A percentile compares a stretch with the other conserved stretches of the same genome.
These are phyloP conservation scores for Stemphylium lycopersici DNA, from an alignment of 2,329 filamentous ascomycete species.

Conservation along the genomic window DNA sequence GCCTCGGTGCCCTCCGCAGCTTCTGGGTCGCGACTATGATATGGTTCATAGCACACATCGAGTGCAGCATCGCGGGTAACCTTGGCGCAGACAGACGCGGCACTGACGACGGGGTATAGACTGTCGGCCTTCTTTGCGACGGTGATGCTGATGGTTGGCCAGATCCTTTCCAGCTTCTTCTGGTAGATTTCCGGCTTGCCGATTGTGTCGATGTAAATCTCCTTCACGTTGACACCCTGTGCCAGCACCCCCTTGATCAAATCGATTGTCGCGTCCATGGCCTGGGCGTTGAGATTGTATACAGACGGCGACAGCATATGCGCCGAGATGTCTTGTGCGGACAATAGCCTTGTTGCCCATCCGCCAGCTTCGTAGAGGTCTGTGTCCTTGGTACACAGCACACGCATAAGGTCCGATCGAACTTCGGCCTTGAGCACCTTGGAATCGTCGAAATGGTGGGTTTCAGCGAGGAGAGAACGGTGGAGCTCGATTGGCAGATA, in stretches of 20 bases:
- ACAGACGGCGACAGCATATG: conserved; percentile 71
- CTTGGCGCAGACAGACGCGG: conserved; percentile 93
- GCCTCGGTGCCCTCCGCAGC: conserved; percentile 41
- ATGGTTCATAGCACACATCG: conserved; percentile 73
- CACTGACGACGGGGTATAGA: conserved; percentile 89
- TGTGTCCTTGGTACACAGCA: conserved; percentile 70
- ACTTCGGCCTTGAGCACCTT: conserved; percentile 86
- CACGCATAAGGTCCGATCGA: conserved; percentile 73
- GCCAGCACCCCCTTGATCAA: conserved; percentile 80
- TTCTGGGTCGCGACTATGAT: conserved; percentile 39
- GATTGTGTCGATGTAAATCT: conserved; percentile 96
- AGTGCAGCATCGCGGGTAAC: conserved; percentile 91
- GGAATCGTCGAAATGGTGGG: conserved; percentile 91
- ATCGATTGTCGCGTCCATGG: conserved; percentile 86
- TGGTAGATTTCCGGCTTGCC: conserved; percentile 84
- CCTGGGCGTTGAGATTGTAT: conserved; percentile 96
- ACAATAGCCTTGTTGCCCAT: conserved; percentile 82
- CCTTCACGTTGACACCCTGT: conserved; percentile 78
- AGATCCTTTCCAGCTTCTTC: conserved; percentile 79
- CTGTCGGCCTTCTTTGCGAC: conserved; percentile 81
- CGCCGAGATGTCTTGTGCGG: conserved; percentile 80
- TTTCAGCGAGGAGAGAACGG: conserved; percentile 74
- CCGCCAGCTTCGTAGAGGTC: conserved; percentile 71
- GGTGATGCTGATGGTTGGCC: conserved; percentile 68
- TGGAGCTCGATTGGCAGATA: conserved; percentile 71